These are phyloP conservation scores for Candida palmyrensis DNA, from an alignment of 805 yeast genomes.

Conservation along the genomic window DNA sequence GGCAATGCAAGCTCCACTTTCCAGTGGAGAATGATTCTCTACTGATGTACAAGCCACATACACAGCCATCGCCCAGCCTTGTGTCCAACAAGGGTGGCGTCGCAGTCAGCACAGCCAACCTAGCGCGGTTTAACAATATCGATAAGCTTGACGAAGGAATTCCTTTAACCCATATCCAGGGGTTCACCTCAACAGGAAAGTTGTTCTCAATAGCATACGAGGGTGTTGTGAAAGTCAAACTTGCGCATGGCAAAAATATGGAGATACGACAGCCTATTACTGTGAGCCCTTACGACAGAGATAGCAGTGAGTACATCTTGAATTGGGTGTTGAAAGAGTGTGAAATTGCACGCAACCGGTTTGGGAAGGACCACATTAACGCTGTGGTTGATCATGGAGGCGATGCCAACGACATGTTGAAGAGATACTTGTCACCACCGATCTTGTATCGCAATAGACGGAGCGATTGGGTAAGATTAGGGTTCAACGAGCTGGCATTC, in stretches of 20 bases:
- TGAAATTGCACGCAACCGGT: conserved; percentile 33
- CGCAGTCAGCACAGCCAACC: conserved; percentile 10
- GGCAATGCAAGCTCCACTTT: conserved; percentile 19
- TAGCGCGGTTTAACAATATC: conserved; percentile 16
- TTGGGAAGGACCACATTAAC: conserved; percentile 27
- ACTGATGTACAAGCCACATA: conserved; percentile 13
- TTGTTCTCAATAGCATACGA: conserved; percentile 51
- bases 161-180: conserved; percentile 42
- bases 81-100: conserved; percentile 2
- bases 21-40: conserved; percentile 36
- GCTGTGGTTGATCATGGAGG: conserved; percentile 15
- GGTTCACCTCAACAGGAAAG: conserved; percentile 47
- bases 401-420: conserved; percentile 16
- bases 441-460: conserved; percentile 23
- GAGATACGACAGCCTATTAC: conserved; percentile 48
- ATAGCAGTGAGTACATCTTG: conserved; percentile 44
- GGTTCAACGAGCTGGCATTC: conserved; percentile 31
- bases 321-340: conserved; percentile 52
- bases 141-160: conserved; percentile 33
- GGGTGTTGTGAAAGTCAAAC: conserved; percentile 43
- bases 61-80: neutral
- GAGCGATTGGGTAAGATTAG: conserved; percentile 35
- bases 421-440: conserved; percentile 21
- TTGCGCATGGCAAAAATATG: conserved; percentile 45
- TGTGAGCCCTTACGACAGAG: conserved; percentile 48